Percentiles rank a stretch among this genome's conserved stretches.
These are phyloP conservation scores for Suhomyces sp. DNA, from an alignment of 805 yeast species.

Conservation along the genomic window DNA sequence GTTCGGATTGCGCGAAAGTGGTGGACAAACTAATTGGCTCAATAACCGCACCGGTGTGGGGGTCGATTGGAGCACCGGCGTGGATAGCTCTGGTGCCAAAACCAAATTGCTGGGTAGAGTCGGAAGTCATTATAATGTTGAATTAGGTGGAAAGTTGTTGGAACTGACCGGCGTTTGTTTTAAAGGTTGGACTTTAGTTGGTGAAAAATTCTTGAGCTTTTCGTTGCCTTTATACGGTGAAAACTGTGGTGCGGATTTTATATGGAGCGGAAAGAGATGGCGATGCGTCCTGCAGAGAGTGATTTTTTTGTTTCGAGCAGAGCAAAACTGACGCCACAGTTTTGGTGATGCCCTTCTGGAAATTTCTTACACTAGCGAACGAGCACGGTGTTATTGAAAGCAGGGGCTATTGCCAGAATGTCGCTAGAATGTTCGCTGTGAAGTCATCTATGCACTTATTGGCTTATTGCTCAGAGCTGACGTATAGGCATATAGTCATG, in stretches of 20 bases:
- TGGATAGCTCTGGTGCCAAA: conserved; percentile 85
- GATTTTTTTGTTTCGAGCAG: not conserved
- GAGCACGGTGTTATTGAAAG: no score
- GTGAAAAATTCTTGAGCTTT: not conserved
- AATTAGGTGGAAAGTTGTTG: conserved; percentile 5
- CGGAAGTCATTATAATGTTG: conserved; percentile 35
- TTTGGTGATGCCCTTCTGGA: no score
- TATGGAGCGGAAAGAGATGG: not conserved
- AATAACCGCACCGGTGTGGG: conserved; percentile 80
- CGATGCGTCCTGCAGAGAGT: not conserved
- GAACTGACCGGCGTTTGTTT: conserved; percentile 3
- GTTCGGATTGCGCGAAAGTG: conserved; percentile 78
- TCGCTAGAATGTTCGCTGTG: no score
- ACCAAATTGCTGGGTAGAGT: conserved; percentile 29
- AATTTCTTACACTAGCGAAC: not conserved
- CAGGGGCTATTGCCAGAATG: no score
- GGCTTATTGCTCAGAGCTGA: no score
- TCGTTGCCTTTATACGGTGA: not conserved
- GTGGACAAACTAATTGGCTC: conserved; percentile 81
- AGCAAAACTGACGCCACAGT: not conserved
- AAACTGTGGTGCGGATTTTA: conserved; percentile 2
- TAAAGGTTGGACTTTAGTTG: conserved; percentile 10
- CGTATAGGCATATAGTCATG: not conserved
- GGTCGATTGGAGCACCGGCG: conserved; percentile 72
- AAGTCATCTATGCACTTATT: no score